A percentile compares a stretch with the other conserved stretches of the same genome.
phyloP scores from a whole-genome alignment of 345 rosid species.

The Arabis hirsuta region DNA sequence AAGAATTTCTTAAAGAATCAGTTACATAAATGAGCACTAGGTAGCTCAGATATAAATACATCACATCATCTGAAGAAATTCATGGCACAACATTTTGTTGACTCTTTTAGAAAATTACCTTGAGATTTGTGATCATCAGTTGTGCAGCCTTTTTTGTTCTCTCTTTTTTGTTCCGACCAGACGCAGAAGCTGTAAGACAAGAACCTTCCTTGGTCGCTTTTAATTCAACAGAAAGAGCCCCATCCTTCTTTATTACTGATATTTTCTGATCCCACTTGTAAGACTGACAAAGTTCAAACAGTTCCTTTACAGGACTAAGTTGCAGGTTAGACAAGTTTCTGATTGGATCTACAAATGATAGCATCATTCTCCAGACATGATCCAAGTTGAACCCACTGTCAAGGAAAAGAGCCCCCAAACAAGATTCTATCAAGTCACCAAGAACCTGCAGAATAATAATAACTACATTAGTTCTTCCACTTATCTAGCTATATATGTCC shows the following conservation, averaged over 20 bases:
- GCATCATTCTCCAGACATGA: conserved; percentile 69
- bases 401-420: conserved; percentile 77
- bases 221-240: conserved; percentile 52
- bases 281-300: conserved; percentile 75
- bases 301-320: conserved; percentile 69
- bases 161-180: conserved; percentile 62
- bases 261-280: conserved; percentile 50
- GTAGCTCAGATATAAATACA: conserved; percentile 28
- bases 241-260: conserved; percentile 49
- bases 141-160: conserved; percentile 64
- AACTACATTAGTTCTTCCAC: conserved; percentile 30
- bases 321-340: conserved; percentile 63
- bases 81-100: neutral
- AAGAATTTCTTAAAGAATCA: conserved; percentile 14
- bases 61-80: conserved; percentile 18
- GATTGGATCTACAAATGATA: conserved; percentile 68
- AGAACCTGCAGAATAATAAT: conserved; percentile 61
- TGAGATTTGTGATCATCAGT: conserved; percentile 50
- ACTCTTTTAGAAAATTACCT: conserved; percentile 63
- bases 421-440: conserved; percentile 91
- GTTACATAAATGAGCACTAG: conserved; percentile 23
- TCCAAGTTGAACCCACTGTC: conserved; percentile 81
- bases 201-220: conserved; percentile 51
- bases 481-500: neutral
- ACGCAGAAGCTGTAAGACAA: conserved; percentile 47